Conservation (phyloP, 441 rosid species). For the Corymbia citriodora region DNA sequence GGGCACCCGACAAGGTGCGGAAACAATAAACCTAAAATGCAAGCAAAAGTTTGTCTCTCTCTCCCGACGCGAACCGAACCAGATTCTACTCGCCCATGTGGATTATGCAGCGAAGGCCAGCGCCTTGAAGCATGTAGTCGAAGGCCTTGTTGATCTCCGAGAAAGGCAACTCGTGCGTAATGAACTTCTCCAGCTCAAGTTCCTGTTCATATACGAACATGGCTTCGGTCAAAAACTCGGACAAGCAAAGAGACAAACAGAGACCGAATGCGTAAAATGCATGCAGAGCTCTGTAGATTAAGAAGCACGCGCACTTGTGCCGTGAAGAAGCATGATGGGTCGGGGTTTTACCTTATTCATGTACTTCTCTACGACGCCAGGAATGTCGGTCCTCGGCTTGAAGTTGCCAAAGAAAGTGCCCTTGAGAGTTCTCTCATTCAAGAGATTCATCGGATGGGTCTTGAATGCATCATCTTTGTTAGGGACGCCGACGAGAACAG, state of each 20-base stretch:
- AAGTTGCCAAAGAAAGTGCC: conserved; percentile 13
- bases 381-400: conserved; percentile 14
- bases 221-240: not conserved
- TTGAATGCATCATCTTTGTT: conserved; percentile 9
- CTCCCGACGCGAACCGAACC: not conserved
- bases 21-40: not conserved
- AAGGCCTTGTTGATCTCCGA: not conserved
- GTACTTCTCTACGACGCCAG: conserved; percentile 10
- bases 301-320: not conserved
- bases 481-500: conserved; percentile 9
- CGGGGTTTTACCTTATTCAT: conserved; percentile 7
- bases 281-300: not conserved
- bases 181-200: conserved; percentile 14
- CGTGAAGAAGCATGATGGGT: not conserved
- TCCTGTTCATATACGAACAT: not conserved
- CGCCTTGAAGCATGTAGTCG: not conserved
- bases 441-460: not conserved
- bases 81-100: not conserved
- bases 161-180: not conserved
- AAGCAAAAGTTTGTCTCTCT: not conserved
- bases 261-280: not conserved
- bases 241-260: not conserved
- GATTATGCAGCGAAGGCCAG: not conserved
- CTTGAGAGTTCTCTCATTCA: not conserved
- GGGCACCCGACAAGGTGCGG: not conserved